A percentile compares a stretch with the other conserved stretches of the same genome.
Evolutionary conservation across 345 rosid genomes (phyloP).

Genomic region (Pseudoturritis turrita): DNA sequence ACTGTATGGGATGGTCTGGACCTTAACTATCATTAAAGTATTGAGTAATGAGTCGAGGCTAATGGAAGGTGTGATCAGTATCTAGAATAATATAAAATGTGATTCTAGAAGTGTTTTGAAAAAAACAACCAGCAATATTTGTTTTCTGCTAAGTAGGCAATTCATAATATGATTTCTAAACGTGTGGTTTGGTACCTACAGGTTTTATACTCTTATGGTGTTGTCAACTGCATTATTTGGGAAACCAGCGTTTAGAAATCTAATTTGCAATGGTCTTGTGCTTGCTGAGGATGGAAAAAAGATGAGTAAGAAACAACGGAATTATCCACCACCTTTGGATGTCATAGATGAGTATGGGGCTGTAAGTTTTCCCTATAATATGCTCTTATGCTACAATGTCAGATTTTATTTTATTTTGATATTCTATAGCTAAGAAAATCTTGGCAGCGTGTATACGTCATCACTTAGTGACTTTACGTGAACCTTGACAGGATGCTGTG

Average conservation of each 20-base stretch:
- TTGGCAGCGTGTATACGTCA: neutral
- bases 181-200: conserved; percentile 22
- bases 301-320: conserved; percentile 88
- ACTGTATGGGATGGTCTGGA: neutral
- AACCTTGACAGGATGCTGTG: conserved; percentile 71
- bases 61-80: neutral
- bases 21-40: neutral
- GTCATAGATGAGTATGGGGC: conserved; percentile 94
- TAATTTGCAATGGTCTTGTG: conserved; percentile 97
- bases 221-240: conserved; percentile 95
- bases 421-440: neutral
- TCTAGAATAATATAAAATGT: neutral
- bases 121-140: neutral
- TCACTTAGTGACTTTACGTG: conserved; percentile 9
- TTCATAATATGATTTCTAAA: neutral
- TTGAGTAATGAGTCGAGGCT: neutral
- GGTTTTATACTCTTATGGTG: conserved; percentile 99
- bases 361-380: conserved; percentile 43
- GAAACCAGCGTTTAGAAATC: conserved; percentile 89
- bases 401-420: neutral
- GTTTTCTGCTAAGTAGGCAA: neutral
- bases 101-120: neutral
- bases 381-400: neutral
- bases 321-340: conserved; percentile 89
- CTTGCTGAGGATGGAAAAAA: conserved; percentile 98